Evolutionary conservation across 805 yeast genomes (phyloP).

Genomic region (Candida koratica): DNA sequence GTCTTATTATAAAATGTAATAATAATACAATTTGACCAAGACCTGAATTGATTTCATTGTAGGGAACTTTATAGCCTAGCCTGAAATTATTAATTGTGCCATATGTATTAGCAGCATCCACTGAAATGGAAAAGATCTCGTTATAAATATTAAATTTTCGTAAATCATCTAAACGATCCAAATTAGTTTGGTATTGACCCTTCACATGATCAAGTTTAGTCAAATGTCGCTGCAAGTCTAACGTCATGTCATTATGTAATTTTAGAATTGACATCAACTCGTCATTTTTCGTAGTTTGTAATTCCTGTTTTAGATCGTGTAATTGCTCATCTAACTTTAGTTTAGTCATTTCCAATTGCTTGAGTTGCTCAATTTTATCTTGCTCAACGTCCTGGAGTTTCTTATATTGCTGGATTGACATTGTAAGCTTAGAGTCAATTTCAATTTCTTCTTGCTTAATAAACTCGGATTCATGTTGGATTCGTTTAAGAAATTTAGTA

Average conservation of each 20-base stretch:
- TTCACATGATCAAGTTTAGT: slow-evolving; percentile 61
- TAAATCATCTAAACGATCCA: slow-evolving; percentile 64
- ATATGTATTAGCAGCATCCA: slow-evolving; percentile 61
- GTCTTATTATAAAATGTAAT: slow-evolving; percentile 57
- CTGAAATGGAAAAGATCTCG: slow-evolving; percentile 78
- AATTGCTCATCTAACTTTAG: slow-evolving; percentile 48
- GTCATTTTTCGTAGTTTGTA: slow-evolving; percentile 28
- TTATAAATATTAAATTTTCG: slow-evolving; percentile 77
- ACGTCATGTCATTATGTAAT: slow-evolving; percentile 52
- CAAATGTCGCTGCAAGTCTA: slow-evolving; percentile 47
- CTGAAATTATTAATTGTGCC: slow-evolving; percentile 86
- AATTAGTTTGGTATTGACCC: slow-evolving; percentile 57
- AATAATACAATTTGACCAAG: slow-evolving; percentile 78
- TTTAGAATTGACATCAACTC: slow-evolving; percentile 47
- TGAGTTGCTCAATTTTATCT: slow-evolving; percentile 28
- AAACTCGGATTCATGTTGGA: slow-evolving; percentile 37
- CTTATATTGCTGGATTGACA: slow-evolving; percentile 45
- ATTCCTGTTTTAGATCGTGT: slow-evolving; percentile 38
- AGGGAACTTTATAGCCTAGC: slow-evolving; percentile 74
- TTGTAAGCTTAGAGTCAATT: slow-evolving; percentile 37
- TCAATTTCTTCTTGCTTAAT: slow-evolving; percentile 14
- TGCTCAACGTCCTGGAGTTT: slow-evolving; percentile 38
- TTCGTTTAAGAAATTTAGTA: slow-evolving; percentile 63
- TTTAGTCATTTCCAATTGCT: slow-evolving; percentile 39
- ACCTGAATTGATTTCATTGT: slow-evolving; percentile 91